Percentiles rank a stretch among this genome's conserved stretches.
Evolutionary conservation across 2,329 filamentous ascomycete genomes (phyloP).

Genomic region (Chaetomium strumarium): DNA sequence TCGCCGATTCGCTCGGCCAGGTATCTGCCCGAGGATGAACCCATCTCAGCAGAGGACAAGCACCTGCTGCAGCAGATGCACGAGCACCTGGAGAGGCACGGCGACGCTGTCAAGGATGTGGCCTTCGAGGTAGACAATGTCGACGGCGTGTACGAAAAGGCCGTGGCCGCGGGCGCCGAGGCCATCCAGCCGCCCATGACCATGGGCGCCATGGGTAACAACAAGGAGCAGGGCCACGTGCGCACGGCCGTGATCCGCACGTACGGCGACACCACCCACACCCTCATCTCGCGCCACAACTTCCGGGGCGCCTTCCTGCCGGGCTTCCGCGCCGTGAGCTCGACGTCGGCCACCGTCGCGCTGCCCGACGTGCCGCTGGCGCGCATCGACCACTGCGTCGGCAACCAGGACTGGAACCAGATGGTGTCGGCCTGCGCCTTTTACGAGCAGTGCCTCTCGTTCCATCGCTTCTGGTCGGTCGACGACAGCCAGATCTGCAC

Average conservation of each 20-base stretch:
- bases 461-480: conserved; percentile 96
- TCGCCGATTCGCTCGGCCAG: conserved; percentile 65
- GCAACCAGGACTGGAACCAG: conserved; percentile 92
- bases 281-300: conserved; percentile 65
- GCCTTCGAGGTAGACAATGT: conserved; percentile 92
- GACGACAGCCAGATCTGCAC: conserved; percentile 91
- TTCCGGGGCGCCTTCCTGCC: conserved; percentile 80
- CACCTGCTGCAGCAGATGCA: conserved; percentile 68
- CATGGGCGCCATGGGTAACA: too few species aligned
- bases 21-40: conserved; percentile 51
- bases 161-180: conserved; percentile 58
- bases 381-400: conserved; percentile 92
- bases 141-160: conserved; percentile 68
- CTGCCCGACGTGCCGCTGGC: conserved; percentile 62
- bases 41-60: conserved; percentile 58
- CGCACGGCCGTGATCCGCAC: conserved; percentile 77
- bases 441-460: conserved; percentile 84
- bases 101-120: conserved; percentile 92
- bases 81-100: conserved; percentile 76
- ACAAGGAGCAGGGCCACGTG: conserved; percentile 60
- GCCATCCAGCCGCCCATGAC: conserved; percentile 56
- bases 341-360: conserved; percentile 30
- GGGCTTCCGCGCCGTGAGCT: conserved; percentile 59
- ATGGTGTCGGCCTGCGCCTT: conserved; percentile 64
- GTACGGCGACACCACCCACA: conserved; percentile 94